phyloP scores from a whole-genome alignment of 495 filamentous ascomycete species.

The Sporormia fimetaria region DNA sequence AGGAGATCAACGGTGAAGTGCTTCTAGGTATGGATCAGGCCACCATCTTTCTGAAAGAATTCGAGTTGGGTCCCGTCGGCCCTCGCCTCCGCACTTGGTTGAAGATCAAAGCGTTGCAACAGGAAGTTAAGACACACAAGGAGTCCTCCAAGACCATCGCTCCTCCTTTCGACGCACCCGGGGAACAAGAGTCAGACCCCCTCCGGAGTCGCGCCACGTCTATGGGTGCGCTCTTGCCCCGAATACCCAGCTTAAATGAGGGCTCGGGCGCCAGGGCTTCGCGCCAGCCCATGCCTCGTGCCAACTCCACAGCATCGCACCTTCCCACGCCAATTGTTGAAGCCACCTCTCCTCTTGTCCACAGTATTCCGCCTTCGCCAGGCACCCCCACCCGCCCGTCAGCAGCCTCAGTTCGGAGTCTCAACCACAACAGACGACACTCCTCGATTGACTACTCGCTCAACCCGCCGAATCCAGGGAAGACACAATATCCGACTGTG shows the following conservation, averaged over 20 bases:
- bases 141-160: slow-evolving; percentile 30
- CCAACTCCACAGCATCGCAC: slow-evolving; percentile 19
- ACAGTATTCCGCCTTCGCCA: slow-evolving; percentile 35
- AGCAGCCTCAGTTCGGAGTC: slow-evolving; percentile 71
- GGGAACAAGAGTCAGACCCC: slow-evolving; percentile 28
- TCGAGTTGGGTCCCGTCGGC: slow-evolving; percentile 86
- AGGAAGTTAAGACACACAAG: slow-evolving; percentile 52
- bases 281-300: slow-evolving; percentile 13
- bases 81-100: slow-evolving; percentile 88
- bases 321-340: slow-evolving; percentile 28
- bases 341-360: slow-evolving; percentile 35
- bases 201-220: slow-evolving; percentile 33
- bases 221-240: slow-evolving; percentile 44
- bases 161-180: slow-evolving; percentile 26
- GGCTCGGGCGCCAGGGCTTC: slow-evolving; percentile 23
- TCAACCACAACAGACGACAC: slow-evolving; percentile 77
- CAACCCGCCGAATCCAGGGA: slow-evolving; percentile 14
- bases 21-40: slow-evolving; percentile 89
- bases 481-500: slow-evolving; percentile 21
- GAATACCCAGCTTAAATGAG: slow-evolving; percentile 48
- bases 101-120: slow-evolving; percentile 77
- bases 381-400: slow-evolving; percentile 40
- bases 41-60: slow-evolving; percentile 85
- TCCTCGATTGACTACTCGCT: slow-evolving; percentile 64
- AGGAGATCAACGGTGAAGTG: slow-evolving; percentile 92